phyloP scores from a whole-genome alignment of 2,329 filamentous ascomycete species.

The Dothistroma septosporum region DNA sequence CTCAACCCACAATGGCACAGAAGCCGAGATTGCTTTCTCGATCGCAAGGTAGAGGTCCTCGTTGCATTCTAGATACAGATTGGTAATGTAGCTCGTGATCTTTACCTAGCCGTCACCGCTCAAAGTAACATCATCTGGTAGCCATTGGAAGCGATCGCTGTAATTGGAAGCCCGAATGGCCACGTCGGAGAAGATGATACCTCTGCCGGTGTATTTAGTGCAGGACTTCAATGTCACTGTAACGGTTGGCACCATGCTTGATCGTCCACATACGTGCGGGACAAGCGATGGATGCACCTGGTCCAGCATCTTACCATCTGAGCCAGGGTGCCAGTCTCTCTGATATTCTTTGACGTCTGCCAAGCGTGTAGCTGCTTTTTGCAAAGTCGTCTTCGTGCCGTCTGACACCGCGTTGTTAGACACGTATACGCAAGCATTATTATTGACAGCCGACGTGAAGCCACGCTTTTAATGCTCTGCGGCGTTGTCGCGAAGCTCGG shows the following conservation, averaged over 20 bases:
- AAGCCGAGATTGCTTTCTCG: constrained; percentile 22
- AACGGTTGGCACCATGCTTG: constrained; percentile 37
- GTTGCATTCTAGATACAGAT: constrained; percentile 23
- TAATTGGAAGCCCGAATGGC: background rate
- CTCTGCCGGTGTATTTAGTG: constrained; percentile 30
- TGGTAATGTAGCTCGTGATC: constrained; percentile 30
- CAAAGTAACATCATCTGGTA: constrained; percentile 23
- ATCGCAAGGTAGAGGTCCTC: constrained; percentile 22
- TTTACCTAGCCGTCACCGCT: constrained; percentile 6
- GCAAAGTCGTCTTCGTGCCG: constrained; percentile 41
- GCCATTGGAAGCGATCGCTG: constrained; percentile 24
- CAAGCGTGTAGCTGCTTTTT: constrained; percentile 43
- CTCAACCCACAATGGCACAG: constrained; percentile 27
- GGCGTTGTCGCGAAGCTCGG: constrained; percentile 48
- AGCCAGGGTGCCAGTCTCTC: constrained; percentile 59
- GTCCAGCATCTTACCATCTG: constrained; percentile 55
- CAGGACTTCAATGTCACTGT: constrained; percentile 31
- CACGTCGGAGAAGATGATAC: constrained; percentile 19
- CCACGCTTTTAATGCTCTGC: constrained; percentile 38
- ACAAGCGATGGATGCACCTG: constrained; percentile 62
- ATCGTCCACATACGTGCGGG: constrained; percentile 53
- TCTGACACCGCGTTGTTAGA: constrained; percentile 47
- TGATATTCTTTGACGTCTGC: constrained; percentile 41
- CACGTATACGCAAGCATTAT: constrained; percentile 47
- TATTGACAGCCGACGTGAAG: constrained; percentile 46